These are phyloP conservation scores for Arthroderma sp. DNA, from an alignment of 2,329 filamentous ascomycete genomes.

Conservation along the genomic window DNA sequence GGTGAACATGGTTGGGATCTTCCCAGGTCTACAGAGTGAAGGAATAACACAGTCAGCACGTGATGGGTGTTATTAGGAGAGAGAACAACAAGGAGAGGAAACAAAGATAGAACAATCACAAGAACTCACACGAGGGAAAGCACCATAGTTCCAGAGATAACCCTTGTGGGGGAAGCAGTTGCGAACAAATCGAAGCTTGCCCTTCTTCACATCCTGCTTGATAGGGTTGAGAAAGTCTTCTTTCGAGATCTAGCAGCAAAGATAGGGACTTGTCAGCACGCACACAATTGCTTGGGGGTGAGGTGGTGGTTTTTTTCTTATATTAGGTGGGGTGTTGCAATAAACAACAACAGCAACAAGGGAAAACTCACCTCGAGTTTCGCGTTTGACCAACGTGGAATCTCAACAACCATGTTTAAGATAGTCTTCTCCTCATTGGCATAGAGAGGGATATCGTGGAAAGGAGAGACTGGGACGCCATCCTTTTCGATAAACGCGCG, in stretches of 20 bases:
- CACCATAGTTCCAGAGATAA: slow-evolving; percentile 99
- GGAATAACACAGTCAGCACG: slow-evolving; percentile 6
- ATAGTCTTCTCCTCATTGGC: slow-evolving; percentile 92
- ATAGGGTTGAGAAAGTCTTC: slow-evolving; percentile 97
- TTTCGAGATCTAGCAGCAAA: slow-evolving; percentile 69
- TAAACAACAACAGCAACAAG: not conserved
- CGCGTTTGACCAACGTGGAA: slow-evolving; percentile 98
- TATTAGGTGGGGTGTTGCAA: slow-evolving; percentile 2
- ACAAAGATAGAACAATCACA: slow-evolving; percentile 9
- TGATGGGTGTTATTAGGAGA: not conserved
- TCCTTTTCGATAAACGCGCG: slow-evolving; percentile 97
- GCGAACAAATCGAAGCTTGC: slow-evolving; percentile 96
- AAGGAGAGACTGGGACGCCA: slow-evolving; percentile 83
- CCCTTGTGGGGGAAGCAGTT: slow-evolving; percentile 99
- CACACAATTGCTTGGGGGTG: not conserved
- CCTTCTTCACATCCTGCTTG: slow-evolving; percentile 99
- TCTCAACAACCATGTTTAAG: slow-evolving; percentile 99
- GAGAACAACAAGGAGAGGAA: not conserved
- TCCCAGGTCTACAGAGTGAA: slow-evolving; percentile 69
- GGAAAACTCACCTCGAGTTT: slow-evolving; percentile 75
- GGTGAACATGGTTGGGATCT: slow-evolving; percentile 89
- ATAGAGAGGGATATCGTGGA: slow-evolving; percentile 97
- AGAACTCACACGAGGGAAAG: slow-evolving; percentile 77
- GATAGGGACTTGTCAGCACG: slow-evolving; percentile 11
- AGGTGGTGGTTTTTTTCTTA: not conserved